A percentile compares a stretch with the other conserved stretches of the same genome.
These are phyloP conservation scores for Lathyrus oleraceus DNA, from an alignment of 306 rosid genomes.

Conservation along the genomic window DNA sequence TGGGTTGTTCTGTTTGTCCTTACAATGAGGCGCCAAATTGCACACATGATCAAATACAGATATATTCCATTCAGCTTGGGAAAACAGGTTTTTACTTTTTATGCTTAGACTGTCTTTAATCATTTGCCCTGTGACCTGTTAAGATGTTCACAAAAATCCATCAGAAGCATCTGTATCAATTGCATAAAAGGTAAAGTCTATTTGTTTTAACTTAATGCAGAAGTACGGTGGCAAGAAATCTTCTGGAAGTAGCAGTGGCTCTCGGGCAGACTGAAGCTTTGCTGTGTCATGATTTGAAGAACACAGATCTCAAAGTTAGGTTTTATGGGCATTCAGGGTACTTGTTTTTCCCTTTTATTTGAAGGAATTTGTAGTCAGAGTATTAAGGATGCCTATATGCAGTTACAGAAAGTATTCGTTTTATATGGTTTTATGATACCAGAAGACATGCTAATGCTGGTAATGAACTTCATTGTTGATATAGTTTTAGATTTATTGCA, in stretches of 20 bases:
- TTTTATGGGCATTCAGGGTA: constrained; percentile 51
- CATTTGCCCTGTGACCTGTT: neutral
- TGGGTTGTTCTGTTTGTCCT: constrained; percentile 87
- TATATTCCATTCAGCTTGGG: constrained; percentile 80
- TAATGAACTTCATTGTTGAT: constrained; percentile 40
- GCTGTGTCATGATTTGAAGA: constrained; percentile 34
- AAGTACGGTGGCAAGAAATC: constrained; percentile 50
- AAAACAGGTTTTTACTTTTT: constrained; percentile 67
- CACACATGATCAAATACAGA: constrained; percentile 92
- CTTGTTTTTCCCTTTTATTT: constrained; percentile 40
- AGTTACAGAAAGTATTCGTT: constrained; percentile 38
- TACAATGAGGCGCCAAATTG: constrained; percentile 91
- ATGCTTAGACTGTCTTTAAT: constrained; percentile 13
- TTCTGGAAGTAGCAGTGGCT: constrained; percentile 46
- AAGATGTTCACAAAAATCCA: neutral
- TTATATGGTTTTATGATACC: constrained; percentile 31
- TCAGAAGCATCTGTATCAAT: neutral
- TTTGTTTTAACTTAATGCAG: constrained; percentile 34
- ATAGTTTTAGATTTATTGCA: constrained; percentile 30
- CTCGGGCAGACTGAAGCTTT: constrained; percentile 54
- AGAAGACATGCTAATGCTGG: constrained; percentile 35
- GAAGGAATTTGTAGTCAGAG: constrained; percentile 38
- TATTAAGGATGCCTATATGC: constrained; percentile 46
- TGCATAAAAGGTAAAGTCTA: neutral
- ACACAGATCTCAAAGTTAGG: constrained; percentile 41